Conservation (phyloP, 2,329 filamentous ascomycete genomes). For the Penicillium sp. region DNA sequence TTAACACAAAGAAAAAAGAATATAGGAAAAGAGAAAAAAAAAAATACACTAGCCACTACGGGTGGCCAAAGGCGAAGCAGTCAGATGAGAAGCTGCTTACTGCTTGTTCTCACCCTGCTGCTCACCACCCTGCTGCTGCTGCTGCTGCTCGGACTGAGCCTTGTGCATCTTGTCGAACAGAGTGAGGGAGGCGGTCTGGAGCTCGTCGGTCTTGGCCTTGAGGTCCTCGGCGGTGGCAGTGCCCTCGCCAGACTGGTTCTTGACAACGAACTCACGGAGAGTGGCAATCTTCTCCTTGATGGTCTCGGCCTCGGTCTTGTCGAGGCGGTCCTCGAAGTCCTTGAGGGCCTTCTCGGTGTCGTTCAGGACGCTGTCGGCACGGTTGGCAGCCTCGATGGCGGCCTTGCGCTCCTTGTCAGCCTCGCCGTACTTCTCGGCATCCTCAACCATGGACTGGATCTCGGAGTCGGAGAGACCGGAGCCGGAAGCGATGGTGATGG, state of each 20-base stretch:
- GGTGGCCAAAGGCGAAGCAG: constrained; percentile 24
- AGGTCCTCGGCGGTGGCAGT: constrained; percentile 83
- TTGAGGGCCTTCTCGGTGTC: constrained; percentile 98
- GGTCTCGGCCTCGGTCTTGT: constrained; percentile 90
- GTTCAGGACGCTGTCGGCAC: constrained; percentile 91
- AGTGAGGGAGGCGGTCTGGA: constrained; percentile 91
- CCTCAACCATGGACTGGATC: constrained; percentile 96
- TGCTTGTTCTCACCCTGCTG: constrained; percentile 66
- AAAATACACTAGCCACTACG: constrained; percentile 27
- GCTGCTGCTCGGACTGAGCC: constrained; percentile 70
- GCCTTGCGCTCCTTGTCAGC: constrained; percentile 94
- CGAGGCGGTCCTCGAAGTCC: constrained; percentile 92
- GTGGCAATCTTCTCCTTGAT: constrained; percentile 90
- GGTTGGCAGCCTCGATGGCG: constrained; percentile 94
- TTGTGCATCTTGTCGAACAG: constrained; percentile 99
- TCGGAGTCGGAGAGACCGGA: constrained; percentile 92
- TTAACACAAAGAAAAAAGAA: constrained; percentile 19
- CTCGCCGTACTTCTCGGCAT: constrained; percentile 95
- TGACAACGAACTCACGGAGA: constrained; percentile 85
- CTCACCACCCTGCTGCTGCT: constrained; percentile 49
- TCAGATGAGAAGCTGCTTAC: constrained; percentile 37
- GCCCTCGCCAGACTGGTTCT: constrained; percentile 91
- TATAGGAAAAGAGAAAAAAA: constrained; percentile 24
- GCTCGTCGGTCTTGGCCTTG: constrained; percentile 98
- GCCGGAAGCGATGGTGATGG: constrained; percentile 96